Conservation (phyloP, 371 early-diverging fungal genomes). For the Capillidium rhysosporum region DNA sequence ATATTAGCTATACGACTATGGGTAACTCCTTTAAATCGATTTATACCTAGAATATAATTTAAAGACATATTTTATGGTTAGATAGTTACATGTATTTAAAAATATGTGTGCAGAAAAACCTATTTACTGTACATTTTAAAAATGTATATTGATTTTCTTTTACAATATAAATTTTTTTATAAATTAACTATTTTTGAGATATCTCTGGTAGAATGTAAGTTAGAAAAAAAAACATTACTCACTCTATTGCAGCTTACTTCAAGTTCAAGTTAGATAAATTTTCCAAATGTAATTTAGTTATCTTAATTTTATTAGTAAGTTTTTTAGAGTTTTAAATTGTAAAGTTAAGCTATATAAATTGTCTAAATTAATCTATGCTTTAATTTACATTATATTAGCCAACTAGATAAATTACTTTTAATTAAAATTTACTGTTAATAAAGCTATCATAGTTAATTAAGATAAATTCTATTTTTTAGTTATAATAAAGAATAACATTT, state of each 20-base stretch:
- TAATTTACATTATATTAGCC: slow-evolving; percentile 86
- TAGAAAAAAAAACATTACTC: slow-evolving; percentile 71
- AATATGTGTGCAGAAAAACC: slow-evolving; percentile 53
- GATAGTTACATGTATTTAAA: slow-evolving; percentile 53
- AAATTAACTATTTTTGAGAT: slow-evolving; percentile 15
- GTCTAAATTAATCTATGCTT: slow-evolving; percentile 15
- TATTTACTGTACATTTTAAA: slow-evolving; percentile 54
- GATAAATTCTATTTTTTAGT: slow-evolving; percentile 38
- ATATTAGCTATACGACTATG: slow-evolving; percentile 53
- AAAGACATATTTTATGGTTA: slow-evolving; percentile 50
- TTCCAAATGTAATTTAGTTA: too few relatives aligned
- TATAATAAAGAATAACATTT: slow-evolving; percentile 12
- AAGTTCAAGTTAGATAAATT: slow-evolving; percentile 23
- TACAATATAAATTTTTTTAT: slow-evolving; percentile 20
- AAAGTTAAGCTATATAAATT: background rate
- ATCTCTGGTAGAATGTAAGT: slow-evolving; percentile 79
- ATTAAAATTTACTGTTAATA: background rate
- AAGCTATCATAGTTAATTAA: slow-evolving; percentile 58
- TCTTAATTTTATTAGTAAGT: too few relatives aligned
- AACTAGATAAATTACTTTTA: slow-evolving; percentile 27
- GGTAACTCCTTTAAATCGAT: slow-evolving; percentile 13
- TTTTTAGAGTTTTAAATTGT: too few relatives aligned
- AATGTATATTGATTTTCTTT: slow-evolving; percentile 89
- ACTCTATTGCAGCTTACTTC: slow-evolving; percentile 54
- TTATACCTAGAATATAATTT: background rate